Percentiles rank a stretch among this genome's conserved stretches.
Evolutionary conservation across 768 basidiomycete genomes (phyloP).

Genomic region (Tricholoma sp.): DNA sequence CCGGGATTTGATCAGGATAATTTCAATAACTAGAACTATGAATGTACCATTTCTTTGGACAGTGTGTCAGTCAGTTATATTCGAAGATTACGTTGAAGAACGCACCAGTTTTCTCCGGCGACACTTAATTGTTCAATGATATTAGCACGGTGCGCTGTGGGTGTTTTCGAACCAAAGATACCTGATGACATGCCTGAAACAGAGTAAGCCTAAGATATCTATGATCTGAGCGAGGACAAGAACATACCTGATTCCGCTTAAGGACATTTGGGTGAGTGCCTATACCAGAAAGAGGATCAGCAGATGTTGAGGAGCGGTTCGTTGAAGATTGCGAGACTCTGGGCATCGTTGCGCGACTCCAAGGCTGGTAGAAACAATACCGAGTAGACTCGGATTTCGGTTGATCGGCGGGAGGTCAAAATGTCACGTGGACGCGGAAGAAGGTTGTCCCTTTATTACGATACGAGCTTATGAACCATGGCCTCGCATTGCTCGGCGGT

Average conservation of each 20-base stretch:
- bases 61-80: neutral
- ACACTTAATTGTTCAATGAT: slow-evolving; percentile 40
- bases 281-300: slow-evolving; percentile 22
- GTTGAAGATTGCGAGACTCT: slow-evolving; percentile 26
- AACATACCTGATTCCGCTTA: slow-evolving; percentile 47
- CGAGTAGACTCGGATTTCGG: neutral
- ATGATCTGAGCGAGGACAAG: neutral
- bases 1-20: neutral
- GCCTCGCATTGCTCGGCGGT: too few species aligned
- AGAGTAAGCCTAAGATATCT: slow-evolving; percentile 1
- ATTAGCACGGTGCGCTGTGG: slow-evolving; percentile 12
- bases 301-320: slow-evolving; percentile 18
- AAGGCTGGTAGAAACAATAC: neutral
- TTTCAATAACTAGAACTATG: slow-evolving; percentile 2
- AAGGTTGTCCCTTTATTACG: too few species aligned
- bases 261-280: slow-evolving; percentile 44
- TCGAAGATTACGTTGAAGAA: slow-evolving; percentile 5
- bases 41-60: slow-evolving; percentile 53
- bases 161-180: slow-evolving; percentile 18
- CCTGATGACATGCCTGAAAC: slow-evolving; percentile 50
- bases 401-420: too few species aligned
- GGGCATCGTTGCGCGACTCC: slow-evolving; percentile 28
- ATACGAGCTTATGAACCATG: too few species aligned
- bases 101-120: slow-evolving; percentile 69
- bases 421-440: too few species aligned